phyloP scores from a whole-genome alignment of 176 grass and related monocot genomes.

The Saccharum spontaneum region DNA sequence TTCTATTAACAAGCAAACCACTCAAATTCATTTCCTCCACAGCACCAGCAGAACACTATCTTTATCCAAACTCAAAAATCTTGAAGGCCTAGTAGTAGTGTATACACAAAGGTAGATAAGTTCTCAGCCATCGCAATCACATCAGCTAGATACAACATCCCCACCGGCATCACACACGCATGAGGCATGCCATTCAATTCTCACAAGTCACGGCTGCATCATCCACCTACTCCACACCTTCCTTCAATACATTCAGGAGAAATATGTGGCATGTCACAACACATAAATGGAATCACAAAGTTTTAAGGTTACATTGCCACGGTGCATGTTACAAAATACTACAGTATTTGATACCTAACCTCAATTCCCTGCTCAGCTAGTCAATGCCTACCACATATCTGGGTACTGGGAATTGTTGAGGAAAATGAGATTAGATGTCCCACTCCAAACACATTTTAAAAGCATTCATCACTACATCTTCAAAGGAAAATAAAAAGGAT shows the following conservation, averaged over 20 bases:
- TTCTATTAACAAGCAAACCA: no score
- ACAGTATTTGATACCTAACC: no score
- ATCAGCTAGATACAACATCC: not conserved
- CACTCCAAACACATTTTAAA: not conserved
- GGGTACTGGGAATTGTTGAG: not conserved
- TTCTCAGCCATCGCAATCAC: no score
- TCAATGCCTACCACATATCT: not conserved
- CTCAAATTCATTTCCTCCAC: no score
- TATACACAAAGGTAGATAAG: no score
- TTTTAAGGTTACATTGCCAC: not conserved
- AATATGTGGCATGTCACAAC: not conserved
- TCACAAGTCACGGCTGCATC: not conserved
- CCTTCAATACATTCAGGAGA: no score
- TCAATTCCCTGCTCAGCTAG: not conserved
- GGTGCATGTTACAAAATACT: no score
- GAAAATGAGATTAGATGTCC: not conserved
- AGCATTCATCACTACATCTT: no score
- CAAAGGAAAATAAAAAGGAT: no score
- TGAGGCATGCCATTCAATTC: conserved; percentile 4
- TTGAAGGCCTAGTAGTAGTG: no score
- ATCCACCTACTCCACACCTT: conserved; percentile 1
- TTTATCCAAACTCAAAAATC: no score
- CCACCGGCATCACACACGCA: not conserved
- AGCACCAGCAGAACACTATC: no score
- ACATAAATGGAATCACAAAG: not conserved